Evolutionary conservation across 352 stramenopile species (phyloP), one percentile per base, ranked within the genome.

Genomic region (Pythium utonaiense): DNA sequence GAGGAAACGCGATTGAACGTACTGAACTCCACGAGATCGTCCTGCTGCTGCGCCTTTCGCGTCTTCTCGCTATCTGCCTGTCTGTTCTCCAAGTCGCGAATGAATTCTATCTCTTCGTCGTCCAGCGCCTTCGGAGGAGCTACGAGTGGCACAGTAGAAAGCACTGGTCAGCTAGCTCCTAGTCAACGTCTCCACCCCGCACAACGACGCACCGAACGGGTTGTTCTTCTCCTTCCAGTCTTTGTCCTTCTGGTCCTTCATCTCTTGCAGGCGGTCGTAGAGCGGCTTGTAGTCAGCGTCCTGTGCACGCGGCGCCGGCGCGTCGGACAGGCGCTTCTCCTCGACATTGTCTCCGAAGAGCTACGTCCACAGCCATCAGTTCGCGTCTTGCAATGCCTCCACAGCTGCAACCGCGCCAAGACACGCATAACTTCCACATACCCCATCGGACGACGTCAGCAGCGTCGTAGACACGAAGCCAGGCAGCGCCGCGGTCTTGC

Each of bases 171-270:
- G n/a, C n/a, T n/a, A n/a, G n/a, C n/a, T n/a, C n/a, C n/a, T n/a
- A n/a, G n/a, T n/a, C n/a, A n/a, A n/a, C n/a, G 28, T 9, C 5
- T 33, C 28, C 28, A 33, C 9, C 33, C 33, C 9, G 17, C 3
- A 40, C 10, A 40, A 14, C 30, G 5, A 36, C 57, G 3, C 48
- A 93, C 86, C 86, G 57, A 93, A 95, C 19, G 86, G 83, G 45
- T 95, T 95, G 64, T 95, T 85, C 68, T 95, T 93, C 60, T 93
- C 80, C 61, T 91, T 91, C 86, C 86, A 95, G n/a, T 93, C 86
- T 30, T 76, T 82, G 44, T 95, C 83, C 22, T 93, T 91, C 55
- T 87, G 57, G 27, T 93, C 80, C 22, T 78, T 82, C 40, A 78
- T 77, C 49, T 93, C 83, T 62, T 93, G 80, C 13, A 95, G 70